phyloP scores from a whole-genome alignment of 495 filamentous ascomycete genomes.

The Hypoxylon rickii region DNA sequence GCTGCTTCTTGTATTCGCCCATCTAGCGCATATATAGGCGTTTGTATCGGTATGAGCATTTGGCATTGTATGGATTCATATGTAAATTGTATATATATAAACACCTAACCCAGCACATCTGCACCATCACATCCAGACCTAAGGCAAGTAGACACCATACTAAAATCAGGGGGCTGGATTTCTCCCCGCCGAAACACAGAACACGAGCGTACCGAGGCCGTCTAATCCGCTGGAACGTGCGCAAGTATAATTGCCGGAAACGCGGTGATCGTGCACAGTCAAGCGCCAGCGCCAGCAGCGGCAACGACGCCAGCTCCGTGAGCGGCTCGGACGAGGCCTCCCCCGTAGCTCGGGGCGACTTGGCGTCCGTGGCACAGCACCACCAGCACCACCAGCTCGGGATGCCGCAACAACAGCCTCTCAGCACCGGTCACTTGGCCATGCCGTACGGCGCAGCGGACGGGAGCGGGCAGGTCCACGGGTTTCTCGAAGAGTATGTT shows the following conservation, averaged over 20 bases:
- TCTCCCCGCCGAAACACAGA: background rate
- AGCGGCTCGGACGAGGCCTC: slow-evolving; percentile 12
- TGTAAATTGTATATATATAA: background rate
- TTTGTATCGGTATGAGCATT: too few relatives aligned
- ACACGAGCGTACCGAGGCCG: slow-evolving; percentile 47
- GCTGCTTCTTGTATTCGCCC: too few relatives aligned
- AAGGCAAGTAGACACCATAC: background rate
- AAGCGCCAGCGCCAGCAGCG: slow-evolving; percentile 15
- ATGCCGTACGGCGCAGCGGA: slow-evolving; percentile 13
- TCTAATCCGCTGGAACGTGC: slow-evolving; percentile 49
- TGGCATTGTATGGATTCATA: too few relatives aligned
- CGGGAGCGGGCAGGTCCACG: background rate
- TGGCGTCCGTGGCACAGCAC: background rate
- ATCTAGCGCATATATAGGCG: too few relatives aligned
- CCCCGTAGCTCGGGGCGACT: background rate
- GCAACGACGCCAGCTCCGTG: slow-evolving; percentile 1
- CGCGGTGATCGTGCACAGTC: slow-evolving; percentile 20
- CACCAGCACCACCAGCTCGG: too few relatives aligned
- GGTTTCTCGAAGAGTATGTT: background rate
- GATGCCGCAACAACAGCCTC: too few relatives aligned
- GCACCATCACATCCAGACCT: too few relatives aligned
- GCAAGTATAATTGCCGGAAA: slow-evolving; percentile 50
- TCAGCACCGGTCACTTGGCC: slow-evolving; percentile 6
- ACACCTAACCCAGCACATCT: too few relatives aligned
- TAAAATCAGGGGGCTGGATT: background rate